Base-by-base conservation (phyloP, 2,329 filamentous ascomycete species). In the Dothistroma pini region DNA sequence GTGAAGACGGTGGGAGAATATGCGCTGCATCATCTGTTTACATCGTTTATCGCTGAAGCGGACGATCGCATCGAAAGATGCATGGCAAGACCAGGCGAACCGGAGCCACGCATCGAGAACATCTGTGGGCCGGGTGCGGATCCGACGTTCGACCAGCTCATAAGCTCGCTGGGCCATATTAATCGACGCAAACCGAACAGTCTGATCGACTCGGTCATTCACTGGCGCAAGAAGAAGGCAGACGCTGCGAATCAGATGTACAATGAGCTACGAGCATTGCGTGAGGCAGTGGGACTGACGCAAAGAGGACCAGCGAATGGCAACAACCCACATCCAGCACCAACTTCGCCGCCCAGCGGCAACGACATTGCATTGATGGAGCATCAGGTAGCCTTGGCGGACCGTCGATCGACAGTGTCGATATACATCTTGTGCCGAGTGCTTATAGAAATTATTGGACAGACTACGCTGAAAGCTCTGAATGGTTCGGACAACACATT, bases 1-100 rank as follows among this genome's bases (percentile, higher is more conserved):
- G 85, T 89, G 66, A 96, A 93, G 76, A 97, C 93, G 0, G 93
- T 97, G n/a, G 93, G 92, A 58, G 95, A 99, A 80, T 97, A 96
- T 83, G 95, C 95, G 21, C 81, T 99, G 63, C 93, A 97, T 76
- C 93, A 97, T 69, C 81, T 99, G 49, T 97, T 97, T 77, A 97
- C 95, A 67, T 92, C 93, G 63, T 99, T 99, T 77, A 95, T 97
- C 72, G 89, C 90, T 16, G 90, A 96, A 74, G 95, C 95, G n/a
- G 95, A 99, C 75, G 90, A 95, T 67, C 97, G 97, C 77, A 89
- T 99, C 66, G 92, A 90, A 68, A 88, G 91, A 69, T 96, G 91
- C 72, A 89, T 96, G 69, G 87, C 89, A 55, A 85, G 89, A 48
- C 84, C 91, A 8, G 87, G 90, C 66, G 89, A 93, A 58, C 86